A percentile compares a stretch with the other conserved stretches of the same genome.
These are phyloP conservation scores for Silybum marianum DNA, from an alignment of 129 eudicot genomes.

Conservation along the genomic window DNA sequence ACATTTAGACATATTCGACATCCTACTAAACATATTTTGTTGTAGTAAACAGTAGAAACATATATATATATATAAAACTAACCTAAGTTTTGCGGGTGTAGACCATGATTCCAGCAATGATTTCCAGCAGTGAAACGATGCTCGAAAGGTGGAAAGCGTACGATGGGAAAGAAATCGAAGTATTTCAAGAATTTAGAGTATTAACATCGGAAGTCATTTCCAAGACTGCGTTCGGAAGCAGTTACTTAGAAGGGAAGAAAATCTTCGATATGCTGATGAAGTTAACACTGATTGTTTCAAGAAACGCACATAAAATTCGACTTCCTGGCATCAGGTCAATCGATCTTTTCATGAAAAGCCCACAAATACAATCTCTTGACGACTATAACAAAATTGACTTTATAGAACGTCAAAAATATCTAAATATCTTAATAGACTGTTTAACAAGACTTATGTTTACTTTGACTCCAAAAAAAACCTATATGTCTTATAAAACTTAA, in stretches of 20 bases:
- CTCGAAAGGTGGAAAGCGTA: slow-evolving; percentile 55
- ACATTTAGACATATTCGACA: background rate
- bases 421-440: background rate
- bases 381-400: background rate
- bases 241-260: slow-evolving; percentile 64
- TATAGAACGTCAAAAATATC: background rate
- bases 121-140: slow-evolving; percentile 48
- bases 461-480: background rate
- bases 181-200: slow-evolving; percentile 60
- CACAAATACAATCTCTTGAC: background rate
- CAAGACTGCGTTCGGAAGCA: slow-evolving; percentile 75
- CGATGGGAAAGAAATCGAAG: slow-evolving; percentile 66
- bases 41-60: background rate
- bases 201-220: slow-evolving; percentile 69
- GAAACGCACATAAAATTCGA: slow-evolving; percentile 49
- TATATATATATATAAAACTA: background rate
- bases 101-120: slow-evolving; percentile 67
- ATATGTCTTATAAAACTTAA: background rate
- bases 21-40: background rate
- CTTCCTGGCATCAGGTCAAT: slow-evolving; percentile 55
- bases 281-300: slow-evolving; percentile 44
- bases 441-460: background rate
- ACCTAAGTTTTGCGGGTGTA: slow-evolving; percentile 21
- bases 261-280: slow-evolving; percentile 66
- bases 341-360: background rate